Conservation (phyloP, 2,329 filamentous ascomycete genomes). For the Chlorencoelia australis region DNA sequence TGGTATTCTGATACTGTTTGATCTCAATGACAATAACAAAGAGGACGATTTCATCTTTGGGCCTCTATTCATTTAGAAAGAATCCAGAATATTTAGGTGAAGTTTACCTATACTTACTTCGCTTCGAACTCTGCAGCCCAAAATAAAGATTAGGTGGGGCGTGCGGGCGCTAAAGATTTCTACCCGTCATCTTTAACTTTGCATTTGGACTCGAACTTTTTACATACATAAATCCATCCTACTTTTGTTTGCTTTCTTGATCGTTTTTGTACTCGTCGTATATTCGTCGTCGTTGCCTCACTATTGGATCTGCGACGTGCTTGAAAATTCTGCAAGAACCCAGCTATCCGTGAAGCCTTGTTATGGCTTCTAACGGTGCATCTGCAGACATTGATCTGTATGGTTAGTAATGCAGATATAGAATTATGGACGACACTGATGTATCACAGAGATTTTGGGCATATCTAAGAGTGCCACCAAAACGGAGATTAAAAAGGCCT, state of each 20-base stretch:
- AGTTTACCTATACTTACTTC: too few relatives aligned
- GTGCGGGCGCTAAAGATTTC: constrained; percentile 1
- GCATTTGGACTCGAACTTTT: background rate
- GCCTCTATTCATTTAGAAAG: too few relatives aligned
- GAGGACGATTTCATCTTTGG: too few relatives aligned
- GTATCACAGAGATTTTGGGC: constrained; percentile 62
- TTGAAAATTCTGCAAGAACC: background rate
- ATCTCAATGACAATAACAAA: too few relatives aligned
- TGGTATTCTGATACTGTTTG: too few relatives aligned
- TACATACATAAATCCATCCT: too few relatives aligned
- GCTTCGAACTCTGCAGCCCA: background rate
- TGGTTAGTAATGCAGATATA: constrained; percentile 32
- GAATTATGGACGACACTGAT: constrained; percentile 19
- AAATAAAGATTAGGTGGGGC: too few relatives aligned
- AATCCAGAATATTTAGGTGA: too few relatives aligned
- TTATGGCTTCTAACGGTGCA: constrained; percentile 24
- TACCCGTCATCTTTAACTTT: background rate
- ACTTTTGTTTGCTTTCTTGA: background rate
- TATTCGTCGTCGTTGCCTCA: too few relatives aligned
- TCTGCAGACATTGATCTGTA: constrained; percentile 47
- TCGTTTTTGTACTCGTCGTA: background rate
- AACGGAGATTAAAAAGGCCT: constrained; percentile 87
- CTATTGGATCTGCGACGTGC: too few relatives aligned
- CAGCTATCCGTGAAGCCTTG: constrained; percentile 6
- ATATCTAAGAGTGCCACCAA: constrained; percentile 62